A percentile compares a stretch with the other conserved stretches of the same genome.
phyloP scores from a whole-genome alignment of 73 alveolate genomes.

The Paramecium pentaurelia region DNA sequence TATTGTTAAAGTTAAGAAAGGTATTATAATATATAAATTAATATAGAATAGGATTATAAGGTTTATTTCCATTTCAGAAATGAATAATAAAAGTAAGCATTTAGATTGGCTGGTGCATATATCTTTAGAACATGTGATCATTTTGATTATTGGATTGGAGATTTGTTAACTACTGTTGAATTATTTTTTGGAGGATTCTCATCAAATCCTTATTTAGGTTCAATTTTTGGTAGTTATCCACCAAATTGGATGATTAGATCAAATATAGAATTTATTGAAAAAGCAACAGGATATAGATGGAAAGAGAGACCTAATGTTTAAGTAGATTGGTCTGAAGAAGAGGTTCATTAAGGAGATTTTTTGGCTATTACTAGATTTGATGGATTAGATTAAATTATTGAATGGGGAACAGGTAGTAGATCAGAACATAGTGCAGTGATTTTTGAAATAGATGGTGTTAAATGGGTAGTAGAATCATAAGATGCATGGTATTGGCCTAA shows the following conservation, averaged over 20 bases:
- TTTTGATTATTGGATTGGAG: conserved; percentile 57
- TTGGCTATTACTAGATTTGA: conserved; percentile 87
- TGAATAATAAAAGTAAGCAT: neutral
- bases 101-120: conserved; percentile 31
- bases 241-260: conserved; percentile 80
- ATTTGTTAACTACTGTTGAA: conserved; percentile 69
- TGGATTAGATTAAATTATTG: conserved; percentile 90
- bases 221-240: conserved; percentile 70
- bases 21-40: neutral
- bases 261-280: conserved; percentile 69
- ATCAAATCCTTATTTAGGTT: conserved; percentile 71
- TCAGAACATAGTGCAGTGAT: conserved; percentile 87
- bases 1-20: neutral
- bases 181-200: conserved; percentile 89
- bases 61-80: neutral
- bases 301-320: conserved; percentile 70
- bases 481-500: conserved; percentile 97
- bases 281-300: conserved; percentile 77
- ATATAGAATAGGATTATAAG: neutral
- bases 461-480: conserved; percentile 85
- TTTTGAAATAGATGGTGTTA: conserved; percentile 76
- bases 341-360: conserved; percentile 86
- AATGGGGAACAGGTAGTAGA: conserved; percentile 92
- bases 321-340: conserved; percentile 69
- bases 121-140: conserved; percentile 56